phyloP scores from a whole-genome alignment of 75 land plant genomes.

The Sequoia sempervirens region DNA sequence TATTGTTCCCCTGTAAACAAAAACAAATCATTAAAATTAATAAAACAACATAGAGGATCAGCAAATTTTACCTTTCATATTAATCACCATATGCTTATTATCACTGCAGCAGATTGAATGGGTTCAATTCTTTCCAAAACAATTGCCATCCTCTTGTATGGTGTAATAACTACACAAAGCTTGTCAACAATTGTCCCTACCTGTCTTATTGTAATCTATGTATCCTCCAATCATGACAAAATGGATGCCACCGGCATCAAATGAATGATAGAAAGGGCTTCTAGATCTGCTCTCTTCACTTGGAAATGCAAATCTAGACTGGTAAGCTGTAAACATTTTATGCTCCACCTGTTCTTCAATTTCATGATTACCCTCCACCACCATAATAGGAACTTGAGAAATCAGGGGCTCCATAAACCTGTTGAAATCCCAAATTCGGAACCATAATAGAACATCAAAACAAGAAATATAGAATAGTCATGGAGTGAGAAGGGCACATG shows the following conservation, averaged over 20 bases:
- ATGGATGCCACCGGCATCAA: slow-evolving; percentile 86
- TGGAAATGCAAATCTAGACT: slow-evolving; percentile 72
- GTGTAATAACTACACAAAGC: not conserved
- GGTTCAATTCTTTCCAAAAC: not conserved
- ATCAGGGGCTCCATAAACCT: slow-evolving; percentile 76
- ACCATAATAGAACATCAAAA: not conserved
- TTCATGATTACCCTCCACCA: slow-evolving; percentile 86
- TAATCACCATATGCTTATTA: not conserved
- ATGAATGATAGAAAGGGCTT: slow-evolving; percentile 78
- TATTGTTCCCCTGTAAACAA: slow-evolving; percentile 62
- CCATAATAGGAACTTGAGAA: slow-evolving; percentile 74
- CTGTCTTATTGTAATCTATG: slow-evolving; percentile 48
- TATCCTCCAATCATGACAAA: slow-evolving; percentile 84
- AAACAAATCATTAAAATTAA: not conserved
- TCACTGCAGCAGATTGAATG: not conserved
- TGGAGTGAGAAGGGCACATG: not conserved
- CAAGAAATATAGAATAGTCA: not conserved
- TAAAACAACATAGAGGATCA: not conserved
- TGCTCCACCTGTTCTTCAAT: slow-evolving; percentile 60
- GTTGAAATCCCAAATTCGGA: slow-evolving; percentile 4
- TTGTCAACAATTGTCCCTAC: slow-evolving; percentile 15
- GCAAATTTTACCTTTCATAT: not conserved
- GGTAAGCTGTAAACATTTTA: slow-evolving; percentile 58
- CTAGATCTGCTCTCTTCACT: slow-evolving; percentile 56
- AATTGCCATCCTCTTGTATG: not conserved